Evolutionary conservation across 1,284 basidiomycete species (phyloP).

Genomic region (Boletus nobilissimus): DNA sequence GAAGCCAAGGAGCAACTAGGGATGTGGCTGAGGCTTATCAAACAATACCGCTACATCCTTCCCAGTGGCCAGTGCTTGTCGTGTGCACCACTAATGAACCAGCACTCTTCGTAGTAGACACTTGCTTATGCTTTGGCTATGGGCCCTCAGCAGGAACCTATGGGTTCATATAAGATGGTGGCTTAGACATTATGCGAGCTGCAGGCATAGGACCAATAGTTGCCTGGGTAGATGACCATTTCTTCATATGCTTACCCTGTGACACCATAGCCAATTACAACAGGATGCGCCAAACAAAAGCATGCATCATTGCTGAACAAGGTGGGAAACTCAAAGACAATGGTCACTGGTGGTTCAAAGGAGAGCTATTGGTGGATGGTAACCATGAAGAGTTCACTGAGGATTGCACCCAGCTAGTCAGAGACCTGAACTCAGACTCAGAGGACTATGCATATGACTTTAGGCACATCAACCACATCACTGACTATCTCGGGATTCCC

Average conservation of each 20-base stretch:
- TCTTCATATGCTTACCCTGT: too few species aligned
- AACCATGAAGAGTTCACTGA: constrained; percentile 9
- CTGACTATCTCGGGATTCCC: not conserved
- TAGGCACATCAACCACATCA: not conserved
- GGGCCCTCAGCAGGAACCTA: constrained; percentile 30
- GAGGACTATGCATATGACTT: not conserved
- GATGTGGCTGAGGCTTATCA: constrained; percentile 20
- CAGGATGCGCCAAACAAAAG: too few species aligned
- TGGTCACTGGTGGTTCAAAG: constrained; percentile 12
- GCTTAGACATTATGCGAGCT: too few species aligned
- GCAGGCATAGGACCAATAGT: too few species aligned
- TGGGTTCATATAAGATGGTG: too few species aligned
- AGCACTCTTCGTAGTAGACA: constrained; percentile 6
- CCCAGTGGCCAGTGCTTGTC: constrained; percentile 8
- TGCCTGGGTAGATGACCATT: too few species aligned
- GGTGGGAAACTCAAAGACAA: too few species aligned
- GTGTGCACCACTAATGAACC: not conserved
- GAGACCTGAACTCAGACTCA: not conserved
- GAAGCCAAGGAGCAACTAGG: not conserved
- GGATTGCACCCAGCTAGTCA: not conserved
- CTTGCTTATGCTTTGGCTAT: constrained; percentile 34
- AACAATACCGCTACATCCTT: constrained; percentile 11
- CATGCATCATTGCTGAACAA: too few species aligned
- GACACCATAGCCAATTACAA: too few species aligned
- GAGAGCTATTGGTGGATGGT: not conserved